A percentile compares a stretch with the other conserved stretches of the same genome.
These are phyloP conservation scores for Cucurbita ficifolia DNA, from an alignment of 306 rosid genomes.

Conservation along the genomic window DNA sequence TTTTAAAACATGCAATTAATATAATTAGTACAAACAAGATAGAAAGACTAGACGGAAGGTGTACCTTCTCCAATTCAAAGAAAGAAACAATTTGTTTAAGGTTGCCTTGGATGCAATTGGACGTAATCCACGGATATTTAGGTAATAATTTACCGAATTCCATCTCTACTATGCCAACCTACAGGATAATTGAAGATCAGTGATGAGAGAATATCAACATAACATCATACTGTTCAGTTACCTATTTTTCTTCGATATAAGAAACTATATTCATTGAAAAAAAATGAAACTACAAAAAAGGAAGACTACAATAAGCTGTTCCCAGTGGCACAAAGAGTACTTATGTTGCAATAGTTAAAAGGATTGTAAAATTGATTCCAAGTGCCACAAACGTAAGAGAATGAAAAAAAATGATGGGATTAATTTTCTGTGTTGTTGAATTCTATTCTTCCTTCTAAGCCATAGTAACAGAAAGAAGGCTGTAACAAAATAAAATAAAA, in stretches of 20 bases:
- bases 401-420: neutral
- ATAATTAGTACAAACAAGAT: constrained; percentile 2
- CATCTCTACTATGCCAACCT: constrained; percentile 39
- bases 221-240: neutral
- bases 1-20: neutral
- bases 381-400: neutral
- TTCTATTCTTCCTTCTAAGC: neutral
- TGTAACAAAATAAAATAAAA: neutral
- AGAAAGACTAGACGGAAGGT: neutral
- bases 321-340: neutral
- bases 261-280: neutral
- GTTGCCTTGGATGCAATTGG: constrained; percentile 53
- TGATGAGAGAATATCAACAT: neutral
- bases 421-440: neutral
- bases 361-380: neutral
- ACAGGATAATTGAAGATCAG: constrained; percentile 8
- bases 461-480: neutral
- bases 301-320: neutral
- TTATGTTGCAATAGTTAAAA: neutral
- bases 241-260: neutral
- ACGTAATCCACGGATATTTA: constrained; percentile 75
- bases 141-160: constrained; percentile 37
- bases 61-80: constrained; percentile 48
- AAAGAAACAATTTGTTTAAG: constrained; percentile 36
- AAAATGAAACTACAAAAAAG: neutral